These are phyloP conservation scores for Pseudoneurospora amorphoporcata DNA, from an alignment of 495 filamentous ascomycete genomes.

Conservation along the genomic window DNA sequence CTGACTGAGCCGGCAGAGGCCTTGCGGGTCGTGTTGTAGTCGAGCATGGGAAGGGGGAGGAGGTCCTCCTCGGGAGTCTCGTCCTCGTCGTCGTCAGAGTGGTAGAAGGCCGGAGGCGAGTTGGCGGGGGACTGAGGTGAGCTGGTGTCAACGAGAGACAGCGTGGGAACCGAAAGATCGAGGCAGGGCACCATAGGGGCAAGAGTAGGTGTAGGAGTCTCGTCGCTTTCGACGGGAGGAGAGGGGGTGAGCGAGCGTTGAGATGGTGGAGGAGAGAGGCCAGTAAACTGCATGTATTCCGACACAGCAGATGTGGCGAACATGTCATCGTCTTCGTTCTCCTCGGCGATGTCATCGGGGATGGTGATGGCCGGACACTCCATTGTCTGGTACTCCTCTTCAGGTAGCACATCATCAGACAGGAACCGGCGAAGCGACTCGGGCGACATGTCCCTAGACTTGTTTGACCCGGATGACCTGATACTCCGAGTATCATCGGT, in stretches of 20 bases:
- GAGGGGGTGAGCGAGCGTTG: constrained; percentile 26
- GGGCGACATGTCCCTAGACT: constrained; percentile 37
- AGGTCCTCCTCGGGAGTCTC: constrained; percentile 11
- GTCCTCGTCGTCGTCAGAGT: constrained; percentile 30
- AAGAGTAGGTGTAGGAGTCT: background rate
- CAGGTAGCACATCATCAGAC: constrained; percentile 23
- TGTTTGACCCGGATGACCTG: constrained; percentile 27
- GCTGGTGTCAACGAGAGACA: constrained; percentile 10
- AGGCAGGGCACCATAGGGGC: background rate
- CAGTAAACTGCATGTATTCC: constrained; percentile 31
- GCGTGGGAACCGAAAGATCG: background rate
- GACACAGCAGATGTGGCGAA: constrained; percentile 40
- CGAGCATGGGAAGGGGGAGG: background rate
- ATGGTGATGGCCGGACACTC: constrained; percentile 26
- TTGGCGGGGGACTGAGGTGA: constrained; percentile 10
- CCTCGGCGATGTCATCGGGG: constrained; percentile 43
- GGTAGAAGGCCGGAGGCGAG: constrained; percentile 32
- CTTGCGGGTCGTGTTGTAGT: background rate
- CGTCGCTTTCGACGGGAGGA: background rate
- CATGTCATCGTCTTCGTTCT: constrained; percentile 45
- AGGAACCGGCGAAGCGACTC: constrained; percentile 36
- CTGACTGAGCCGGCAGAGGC: background rate
- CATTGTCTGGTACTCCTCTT: constrained; percentile 7
- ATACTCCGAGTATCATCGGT: constrained; percentile 19
- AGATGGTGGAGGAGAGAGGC: constrained; percentile 39